Conservation (phyloP, 306 rosid species). For the Benincasa hispida region DNA sequence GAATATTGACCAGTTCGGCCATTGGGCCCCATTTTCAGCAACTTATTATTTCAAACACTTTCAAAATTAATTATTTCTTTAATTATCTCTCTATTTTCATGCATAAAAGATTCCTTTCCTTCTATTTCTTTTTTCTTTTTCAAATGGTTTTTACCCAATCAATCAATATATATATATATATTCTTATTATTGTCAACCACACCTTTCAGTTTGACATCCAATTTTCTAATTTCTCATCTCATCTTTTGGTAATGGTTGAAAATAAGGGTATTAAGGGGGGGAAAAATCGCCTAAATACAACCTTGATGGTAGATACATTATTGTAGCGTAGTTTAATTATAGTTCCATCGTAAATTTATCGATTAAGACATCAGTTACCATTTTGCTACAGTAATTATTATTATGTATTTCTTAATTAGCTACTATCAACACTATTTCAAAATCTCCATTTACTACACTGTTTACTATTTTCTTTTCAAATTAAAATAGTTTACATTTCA, state of each 20-base stretch:
- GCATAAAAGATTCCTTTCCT: not conserved
- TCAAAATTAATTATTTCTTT: not conserved
- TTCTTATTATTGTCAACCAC: not conserved
- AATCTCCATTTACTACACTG: no score
- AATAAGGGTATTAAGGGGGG: not conserved
- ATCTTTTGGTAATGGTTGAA: not conserved
- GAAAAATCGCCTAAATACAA: no score
- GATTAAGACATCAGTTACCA: no score
- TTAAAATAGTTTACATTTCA: no score
- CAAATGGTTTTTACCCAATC: not conserved
- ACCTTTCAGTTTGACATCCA: not conserved
- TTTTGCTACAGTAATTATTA: no score
- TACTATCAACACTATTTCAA: no score
- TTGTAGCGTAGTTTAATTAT: no score
- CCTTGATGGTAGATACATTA: no score
- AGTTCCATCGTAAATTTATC: no score
- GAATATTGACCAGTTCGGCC: not conserved
- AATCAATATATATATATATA: not conserved
- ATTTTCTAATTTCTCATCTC: not conserved
- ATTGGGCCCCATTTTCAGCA: not conserved
- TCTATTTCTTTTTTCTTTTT: not conserved
- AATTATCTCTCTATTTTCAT: not conserved
- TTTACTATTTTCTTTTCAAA: no score
- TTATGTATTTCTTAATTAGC: no score
- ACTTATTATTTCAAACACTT: not conserved